Evolutionary conservation across 192 early-diverging fungal species (phyloP).

Genomic region (Jimgerdemannia lactiflua): DNA sequence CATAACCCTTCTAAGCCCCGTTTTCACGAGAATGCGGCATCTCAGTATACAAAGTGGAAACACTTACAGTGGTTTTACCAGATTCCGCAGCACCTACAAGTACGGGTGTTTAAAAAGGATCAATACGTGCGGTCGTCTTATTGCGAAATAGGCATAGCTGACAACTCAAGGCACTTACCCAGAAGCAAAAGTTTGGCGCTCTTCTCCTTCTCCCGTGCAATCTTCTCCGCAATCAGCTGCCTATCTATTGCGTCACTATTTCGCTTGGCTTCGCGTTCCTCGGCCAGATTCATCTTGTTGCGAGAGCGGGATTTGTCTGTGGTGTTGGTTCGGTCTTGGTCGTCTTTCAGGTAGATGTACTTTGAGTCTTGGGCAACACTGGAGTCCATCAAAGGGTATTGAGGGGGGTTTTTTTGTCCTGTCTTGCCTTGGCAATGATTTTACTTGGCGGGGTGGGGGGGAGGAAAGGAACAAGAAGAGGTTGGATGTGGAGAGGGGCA

Average conservation of each 20-base stretch:
- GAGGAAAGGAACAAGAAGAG: too few species aligned
- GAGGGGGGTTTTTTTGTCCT: too few species aligned
- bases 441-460: too few species aligned
- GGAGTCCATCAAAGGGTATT: too few species aligned
- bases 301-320: neutral
- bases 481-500: too few species aligned
- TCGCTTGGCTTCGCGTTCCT: constrained; percentile 9
- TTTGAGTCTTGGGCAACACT: neutral
- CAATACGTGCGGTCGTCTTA: too few species aligned
- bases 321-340: neutral
- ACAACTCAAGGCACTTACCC: neutral
- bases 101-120: neutral
- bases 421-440: too few species aligned
- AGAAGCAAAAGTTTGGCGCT: constrained; percentile 15
- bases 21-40: constrained; percentile 19
- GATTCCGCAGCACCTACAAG: constrained; percentile 41
- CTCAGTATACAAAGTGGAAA: constrained; percentile 18
- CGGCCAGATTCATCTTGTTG: neutral
- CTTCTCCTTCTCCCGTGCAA: constrained; percentile 5
- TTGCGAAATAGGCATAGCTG: neutral
- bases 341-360: neutral
- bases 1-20: too few species aligned
- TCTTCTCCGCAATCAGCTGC: neutral
- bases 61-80: constrained; percentile 38
- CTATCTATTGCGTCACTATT: constrained; percentile 3